Evolutionary conservation across 164 flowering plant species (phyloP), one percentile per base, ranked within the genome.

Genomic region (Stephania japonica): DNA sequence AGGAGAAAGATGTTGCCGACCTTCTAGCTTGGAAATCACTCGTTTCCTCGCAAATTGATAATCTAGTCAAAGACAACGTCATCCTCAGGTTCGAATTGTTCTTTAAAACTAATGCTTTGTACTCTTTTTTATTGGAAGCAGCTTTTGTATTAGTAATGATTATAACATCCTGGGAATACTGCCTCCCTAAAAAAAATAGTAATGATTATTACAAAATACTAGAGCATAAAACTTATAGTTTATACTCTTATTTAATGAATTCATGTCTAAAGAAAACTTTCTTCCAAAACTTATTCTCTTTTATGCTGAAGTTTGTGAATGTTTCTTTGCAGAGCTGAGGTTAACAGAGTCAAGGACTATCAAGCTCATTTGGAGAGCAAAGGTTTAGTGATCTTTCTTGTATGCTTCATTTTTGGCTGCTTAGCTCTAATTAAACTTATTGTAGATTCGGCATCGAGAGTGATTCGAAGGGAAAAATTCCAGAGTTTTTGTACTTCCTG

Each of bases 1-100:
- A 96, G 98, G 81, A 74, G 32, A 87, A 88, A 80, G 95, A 91
- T 73, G 81, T 93, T 64, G 80, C 56, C 56, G 91, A 89, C 59
- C 87, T 96, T 59, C 26, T 78, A 70, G 75, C 89, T 24, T 93
- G 98, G 99, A 88, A 90, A 85, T 87, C 90, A 42, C 78, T 76
- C 42, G 85, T 90, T 85, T 90, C 93, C 65, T 24, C 61, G 47
- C 91, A 88, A 84, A 70, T 96, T 85, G 88, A 88, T 72, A 79
- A 70, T 68, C 61, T 95, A 42, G 43, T 83, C 49, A 82, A 69
- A 75, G 91, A 90, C 72, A 90, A 87, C 78, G 81, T 81, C 64
- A 42, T 84, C 75, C 95, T 95, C 90, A 95, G 99, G 99, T 95
- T 62, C 5, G 65, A 74, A 42, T 16, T 65, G 9, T 71, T 72